Evolutionary conservation across 768 basidiomycete species (phyloP), one percentile per base, ranked within the genome.

Genomic region (Trametes cinnabarina): DNA sequence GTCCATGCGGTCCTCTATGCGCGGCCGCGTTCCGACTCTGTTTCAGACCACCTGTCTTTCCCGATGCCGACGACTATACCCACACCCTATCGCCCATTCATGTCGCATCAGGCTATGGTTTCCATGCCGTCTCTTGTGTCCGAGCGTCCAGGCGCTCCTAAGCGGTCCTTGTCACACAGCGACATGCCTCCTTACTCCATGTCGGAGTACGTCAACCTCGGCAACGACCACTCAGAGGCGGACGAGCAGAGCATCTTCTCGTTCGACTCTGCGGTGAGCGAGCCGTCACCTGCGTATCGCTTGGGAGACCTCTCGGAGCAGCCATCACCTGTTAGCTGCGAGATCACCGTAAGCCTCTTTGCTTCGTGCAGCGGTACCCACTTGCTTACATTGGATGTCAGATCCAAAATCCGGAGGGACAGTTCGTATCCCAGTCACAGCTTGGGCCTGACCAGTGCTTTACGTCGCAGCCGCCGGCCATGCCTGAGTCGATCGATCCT

Each of bases 231-330:
- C 46, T 41, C 53, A 15, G 60, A 61, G 30, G 32, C 58, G 8
- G 60, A 61, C 51, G 50, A 48, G n/a, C 55, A 52, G 46, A 61
- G 60, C 51, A 28, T 51, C 22, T 40, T 52, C 50, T 61, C 60
- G 14, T 55, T 43, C 46, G 55, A 49, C 39, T 61, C 59, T 28
- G 37, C 30, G 17, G 19, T 30, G 2, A 32, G 39, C 43, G 58
- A 59, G 34, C 55, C 44, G 20, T 51, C 50, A 32, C 60, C 60
- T 5, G 12, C 23, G 14, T 30, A n/a, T 14, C 52, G 47, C 41
- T 14, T 39, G 4, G 60, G 51, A 19, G 56, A 40, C 12, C 30
- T 35, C 26, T 48, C 55, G n/a, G 51, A 49, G 11, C 53, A 57
- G 26, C 14, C 46, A 14, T 57, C 57, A 6, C 52, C 61, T 11